Percentiles rank a stretch among this genome's conserved stretches.
These are phyloP conservation scores for Diaporthe sp. DNA, from an alignment of 2,329 filamentous ascomycete genomes.

Conservation along the genomic window DNA sequence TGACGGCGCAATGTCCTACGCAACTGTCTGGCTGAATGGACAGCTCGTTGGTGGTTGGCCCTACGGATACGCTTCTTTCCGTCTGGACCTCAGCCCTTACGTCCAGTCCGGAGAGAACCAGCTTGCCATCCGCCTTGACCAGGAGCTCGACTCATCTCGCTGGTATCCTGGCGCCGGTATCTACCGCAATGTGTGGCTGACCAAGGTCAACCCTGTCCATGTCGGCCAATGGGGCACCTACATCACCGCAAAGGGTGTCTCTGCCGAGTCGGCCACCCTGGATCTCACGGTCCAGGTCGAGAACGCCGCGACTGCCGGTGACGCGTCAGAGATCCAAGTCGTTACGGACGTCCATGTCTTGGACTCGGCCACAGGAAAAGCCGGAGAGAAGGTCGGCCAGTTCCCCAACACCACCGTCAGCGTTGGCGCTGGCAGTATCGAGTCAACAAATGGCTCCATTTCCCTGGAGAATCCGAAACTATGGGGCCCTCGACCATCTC, in stretches of 20 bases:
- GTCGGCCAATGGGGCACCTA: slow-evolving; percentile 61
- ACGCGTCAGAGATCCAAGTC: slow-evolving; percentile 49
- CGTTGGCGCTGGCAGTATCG: background rate
- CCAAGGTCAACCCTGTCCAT: slow-evolving; percentile 56
- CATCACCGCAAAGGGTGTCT: slow-evolving; percentile 58
- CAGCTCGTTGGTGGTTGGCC: slow-evolving; percentile 62
- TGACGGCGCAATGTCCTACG: slow-evolving; percentile 64
- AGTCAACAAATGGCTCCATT: slow-evolving; percentile 1
- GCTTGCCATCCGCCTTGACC: slow-evolving; percentile 62
- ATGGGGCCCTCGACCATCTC: slow-evolving; percentile 6
- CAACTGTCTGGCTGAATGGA: slow-evolving; percentile 62
- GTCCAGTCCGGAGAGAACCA: slow-evolving; percentile 49
- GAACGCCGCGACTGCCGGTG: slow-evolving; percentile 48
- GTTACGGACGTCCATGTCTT: slow-evolving; percentile 52
- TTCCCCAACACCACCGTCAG: background rate
- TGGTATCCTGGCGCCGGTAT: slow-evolving; percentile 66
- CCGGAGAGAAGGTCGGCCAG: slow-evolving; percentile 30
- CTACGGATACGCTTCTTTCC: slow-evolving; percentile 61
- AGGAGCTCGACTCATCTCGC: slow-evolving; percentile 57
- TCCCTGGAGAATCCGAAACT: slow-evolving; percentile 46
- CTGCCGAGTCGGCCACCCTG: slow-evolving; percentile 54
- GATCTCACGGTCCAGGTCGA: slow-evolving; percentile 57
- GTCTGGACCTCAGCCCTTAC: slow-evolving; percentile 59
- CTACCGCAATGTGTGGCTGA: slow-evolving; percentile 65
- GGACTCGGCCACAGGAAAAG: slow-evolving; percentile 46